A percentile compares a stretch with the other conserved stretches of the same genome.
phyloP scores from a whole-genome alignment of 345 rosid genomes.

The Rhodomyrtus tomentosa region DNA sequence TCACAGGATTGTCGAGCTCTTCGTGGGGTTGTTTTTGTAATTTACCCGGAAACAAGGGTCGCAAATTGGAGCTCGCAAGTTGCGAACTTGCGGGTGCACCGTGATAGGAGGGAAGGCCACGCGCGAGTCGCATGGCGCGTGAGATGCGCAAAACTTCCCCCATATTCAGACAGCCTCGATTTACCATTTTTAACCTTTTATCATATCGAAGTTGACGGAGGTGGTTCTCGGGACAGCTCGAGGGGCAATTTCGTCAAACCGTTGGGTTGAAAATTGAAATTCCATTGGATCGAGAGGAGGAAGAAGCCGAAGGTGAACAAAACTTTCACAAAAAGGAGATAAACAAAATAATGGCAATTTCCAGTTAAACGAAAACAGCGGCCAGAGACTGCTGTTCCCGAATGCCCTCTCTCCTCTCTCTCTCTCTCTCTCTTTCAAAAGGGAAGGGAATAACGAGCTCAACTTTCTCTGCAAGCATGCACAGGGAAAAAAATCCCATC shows the following conservation, averaged over 20 bases:
- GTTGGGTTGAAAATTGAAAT: not conserved
- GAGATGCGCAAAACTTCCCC: not conserved
- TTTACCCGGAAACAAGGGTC: not conserved
- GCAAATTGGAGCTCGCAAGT: not conserved
- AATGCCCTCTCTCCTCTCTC: not conserved
- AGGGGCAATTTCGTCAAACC: not conserved
- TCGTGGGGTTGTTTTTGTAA: not conserved
- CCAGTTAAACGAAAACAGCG: not conserved
- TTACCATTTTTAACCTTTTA: not conserved
- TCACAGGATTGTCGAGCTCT: not conserved
- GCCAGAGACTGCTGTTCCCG: not conserved
- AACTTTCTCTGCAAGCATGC: not conserved
- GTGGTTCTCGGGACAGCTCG: not conserved
- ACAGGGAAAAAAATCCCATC: not conserved
- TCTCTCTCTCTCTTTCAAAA: not conserved
- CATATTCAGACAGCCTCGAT: not conserved
- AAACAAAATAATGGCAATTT: not conserved
- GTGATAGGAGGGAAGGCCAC: not conserved
- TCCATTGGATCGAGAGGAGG: not conserved
- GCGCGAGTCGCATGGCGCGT: not conserved
- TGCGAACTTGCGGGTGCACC: not conserved
- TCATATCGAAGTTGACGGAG: not conserved
- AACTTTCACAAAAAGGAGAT: not conserved
- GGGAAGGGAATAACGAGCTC: not conserved
- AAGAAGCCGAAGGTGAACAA: not conserved